Percentiles rank a stretch among this genome's conserved stretches.
Conservation (phyloP, 2,329 filamentous ascomycete species). For the Cyphellophora attinorum region DNA sequence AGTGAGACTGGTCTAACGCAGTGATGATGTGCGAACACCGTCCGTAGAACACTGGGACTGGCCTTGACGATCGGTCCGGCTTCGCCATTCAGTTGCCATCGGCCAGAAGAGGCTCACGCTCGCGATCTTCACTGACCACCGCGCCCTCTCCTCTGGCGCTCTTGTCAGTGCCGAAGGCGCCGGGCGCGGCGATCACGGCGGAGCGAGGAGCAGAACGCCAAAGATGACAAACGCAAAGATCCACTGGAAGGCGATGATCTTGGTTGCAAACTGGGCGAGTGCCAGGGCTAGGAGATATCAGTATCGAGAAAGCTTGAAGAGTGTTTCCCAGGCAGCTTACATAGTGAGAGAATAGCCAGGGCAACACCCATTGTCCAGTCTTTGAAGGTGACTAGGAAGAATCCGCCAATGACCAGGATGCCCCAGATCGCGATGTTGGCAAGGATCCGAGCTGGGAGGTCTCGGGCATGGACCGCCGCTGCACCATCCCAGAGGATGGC, state of each 20-base stretch:
- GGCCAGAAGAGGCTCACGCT: constrained; percentile 44
- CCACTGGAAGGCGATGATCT: constrained; percentile 76
- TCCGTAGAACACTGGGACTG: too few species aligned
- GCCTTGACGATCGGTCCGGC: too few species aligned
- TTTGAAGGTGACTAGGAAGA: constrained; percentile 67
- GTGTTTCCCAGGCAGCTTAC: too few species aligned
- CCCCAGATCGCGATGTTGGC: constrained; percentile 86
- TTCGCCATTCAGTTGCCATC: too few species aligned
- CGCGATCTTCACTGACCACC: constrained; percentile 39
- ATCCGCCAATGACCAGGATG: constrained; percentile 63
- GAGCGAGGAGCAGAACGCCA: constrained; percentile 63
- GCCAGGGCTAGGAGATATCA: constrained; percentile 48
- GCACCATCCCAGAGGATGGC: constrained; percentile 86
- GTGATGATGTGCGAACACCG: too few species aligned
- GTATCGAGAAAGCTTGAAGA: too few species aligned
- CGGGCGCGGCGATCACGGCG: constrained; percentile 54
- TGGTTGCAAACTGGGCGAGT: constrained; percentile 63
- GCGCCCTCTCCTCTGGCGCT: constrained; percentile 37
- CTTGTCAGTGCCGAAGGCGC: constrained; percentile 50
- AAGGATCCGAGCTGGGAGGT: constrained; percentile 62
- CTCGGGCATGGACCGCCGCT: constrained; percentile 62
- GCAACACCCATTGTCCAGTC: constrained; percentile 71
- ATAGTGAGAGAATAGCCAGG: constrained; percentile 61
- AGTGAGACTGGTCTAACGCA: too few species aligned
- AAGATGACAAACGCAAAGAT: constrained; percentile 85